Base-by-base conservation (phyloP, 2,329 filamentous ascomycete species). In the Fusarium sp. region DNA sequence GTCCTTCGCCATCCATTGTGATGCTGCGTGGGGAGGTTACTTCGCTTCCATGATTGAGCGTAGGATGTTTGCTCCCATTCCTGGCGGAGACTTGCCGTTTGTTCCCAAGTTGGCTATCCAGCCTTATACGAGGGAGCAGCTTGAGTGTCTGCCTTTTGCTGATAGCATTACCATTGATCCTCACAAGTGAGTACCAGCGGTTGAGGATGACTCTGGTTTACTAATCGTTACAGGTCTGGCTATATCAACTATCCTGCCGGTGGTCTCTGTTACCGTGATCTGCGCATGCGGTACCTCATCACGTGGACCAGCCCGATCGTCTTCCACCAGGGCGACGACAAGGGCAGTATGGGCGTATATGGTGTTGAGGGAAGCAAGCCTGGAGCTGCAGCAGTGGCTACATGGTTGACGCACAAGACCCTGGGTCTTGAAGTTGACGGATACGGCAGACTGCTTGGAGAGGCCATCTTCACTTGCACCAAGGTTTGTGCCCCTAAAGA, bases 331-430 rank as follows among this genome's bases (percentile, higher is more conserved):
- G 45, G 45, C 0, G 56, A 60, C 1, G 35, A 38, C 0, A 53
- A 41, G 14, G 56, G 45, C 41, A 60, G 56, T 4, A 53, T 60
- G 56, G 56, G 56, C 1, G 56, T 60, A 0, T 60, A 60, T 53
- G 56, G 56, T 14, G 44, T 60, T 33, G 45, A 60, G 44, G 44
- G 56, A 22, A 60, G 56, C 13, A 60, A 60, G 28, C 56, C 56
- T 1, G 56, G 56, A 39, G 44, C 56, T n/a, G 44, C 56, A 53
- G 56, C 56, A 5, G 35, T 60, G 9, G 56, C 56, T 1, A 53
- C 56, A 0, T 60, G 56, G 44, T 3, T 60, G 16, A 60, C 56
- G 1, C 56, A 53, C 18, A 39, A 60, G 12, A 60, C 42, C 2
- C 56, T 60, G 3, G n/a, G 35, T 0, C 45, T 60, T 6, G 45